These are phyloP conservation scores for Peziza echinospora DNA, from an alignment of 495 filamentous ascomycete genomes.

Conservation along the genomic window DNA sequence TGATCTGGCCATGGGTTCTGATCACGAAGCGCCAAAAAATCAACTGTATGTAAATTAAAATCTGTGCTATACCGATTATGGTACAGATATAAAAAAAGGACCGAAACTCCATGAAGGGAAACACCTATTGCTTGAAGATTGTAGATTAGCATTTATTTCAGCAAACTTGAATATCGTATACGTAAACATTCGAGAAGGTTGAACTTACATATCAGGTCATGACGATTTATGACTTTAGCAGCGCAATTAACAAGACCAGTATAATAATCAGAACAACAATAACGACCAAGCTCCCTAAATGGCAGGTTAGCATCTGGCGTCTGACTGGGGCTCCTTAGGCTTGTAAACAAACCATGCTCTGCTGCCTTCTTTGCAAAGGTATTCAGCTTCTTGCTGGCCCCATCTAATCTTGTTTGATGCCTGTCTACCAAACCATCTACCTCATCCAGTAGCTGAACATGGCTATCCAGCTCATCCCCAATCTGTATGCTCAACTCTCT, in stretches of 20 bases:
- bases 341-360: conserved; percentile 57
- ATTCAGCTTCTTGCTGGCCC: conserved; percentile 47
- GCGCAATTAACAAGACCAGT: conserved; percentile 52
- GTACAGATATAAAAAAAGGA: too few relatives aligned
- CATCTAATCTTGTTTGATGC: conserved; percentile 50
- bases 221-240: conserved; percentile 43
- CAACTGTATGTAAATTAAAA: too few relatives aligned
- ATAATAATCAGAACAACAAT: conserved; percentile 58
- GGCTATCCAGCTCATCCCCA: conserved; percentile 81
- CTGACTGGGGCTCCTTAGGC: background rate
- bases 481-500: conserved; percentile 88
- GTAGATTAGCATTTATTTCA: too few relatives aligned
- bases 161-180: too few relatives aligned
- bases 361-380: conserved; percentile 47
- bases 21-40: too few relatives aligned
- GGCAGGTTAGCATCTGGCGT: too few relatives aligned
- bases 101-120: too few relatives aligned
- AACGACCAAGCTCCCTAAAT: conserved; percentile 22
- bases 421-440: conserved; percentile 64
- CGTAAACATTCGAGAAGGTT: too few relatives aligned
- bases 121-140: too few relatives aligned
- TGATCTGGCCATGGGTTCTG: too few relatives aligned
- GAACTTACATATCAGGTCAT: too few relatives aligned
- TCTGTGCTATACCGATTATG: too few relatives aligned
- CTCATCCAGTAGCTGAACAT: conserved; percentile 72